Base-by-base conservation (phyloP, 768 basidiomycete species). In the Lentinula boryana region DNA sequence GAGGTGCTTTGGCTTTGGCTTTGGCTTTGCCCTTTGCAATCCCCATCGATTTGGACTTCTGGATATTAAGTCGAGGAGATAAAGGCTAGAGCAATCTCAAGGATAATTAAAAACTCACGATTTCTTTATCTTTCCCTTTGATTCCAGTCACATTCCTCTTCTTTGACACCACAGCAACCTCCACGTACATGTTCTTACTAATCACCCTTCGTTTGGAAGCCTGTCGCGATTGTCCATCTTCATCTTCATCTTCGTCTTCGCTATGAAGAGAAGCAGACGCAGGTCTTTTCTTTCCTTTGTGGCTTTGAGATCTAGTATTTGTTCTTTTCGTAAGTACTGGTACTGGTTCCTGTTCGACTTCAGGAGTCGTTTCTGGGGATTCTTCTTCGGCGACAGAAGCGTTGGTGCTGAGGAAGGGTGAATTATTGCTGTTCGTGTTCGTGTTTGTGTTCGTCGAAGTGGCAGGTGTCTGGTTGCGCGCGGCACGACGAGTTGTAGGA, bases 51-150 rank as follows among this genome's bases (percentile, higher is more conserved):
- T 38, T 53, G 12, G 15, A 38, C 55, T 56, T 56, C n/a, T 15
- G 4, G 3, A 12, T 27, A 18, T 52, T 36, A 23, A 23, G 23
- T 2, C 3, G 23, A 23, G 23, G 27, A 35, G 8, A 58, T 40
- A 9, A 49, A 1, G 3, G n/a, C 7, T 4, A 16, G n/a, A 36
- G n/a, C 41, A 44, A 56, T 18, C 6, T 18, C 33, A 56, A 21
- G 33, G 32, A 33, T 13, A 50, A n/a, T 8, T 15, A 5, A 51
- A 2, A 50, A 27, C 35, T 41, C 36, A 58, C 40, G 7, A 43
- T 10, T 44, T 36, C 62, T 36, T 52, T 50, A 35, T 32, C 75
- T 66, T 78, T 79, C 12, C 68, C 73, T 62, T 76, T 78, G 62
- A 36, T 65, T 52, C 65, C 71, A 9, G 60, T 23, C 23, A 23